phyloP scores from a whole-genome alignment of 2,329 filamentous ascomycete species.

The Thelonectria discophora region DNA sequence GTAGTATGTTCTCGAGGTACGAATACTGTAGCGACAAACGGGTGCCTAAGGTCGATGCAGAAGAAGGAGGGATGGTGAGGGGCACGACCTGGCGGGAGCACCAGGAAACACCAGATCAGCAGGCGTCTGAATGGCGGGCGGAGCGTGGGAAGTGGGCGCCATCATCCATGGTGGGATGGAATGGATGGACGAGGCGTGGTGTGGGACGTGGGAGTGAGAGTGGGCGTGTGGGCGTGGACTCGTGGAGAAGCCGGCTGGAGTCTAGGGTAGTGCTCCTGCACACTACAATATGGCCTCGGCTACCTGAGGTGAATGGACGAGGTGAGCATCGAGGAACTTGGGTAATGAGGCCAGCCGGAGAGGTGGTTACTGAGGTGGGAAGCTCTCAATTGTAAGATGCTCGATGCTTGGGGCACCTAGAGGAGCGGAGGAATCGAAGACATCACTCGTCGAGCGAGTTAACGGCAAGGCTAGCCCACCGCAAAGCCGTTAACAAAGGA shows the following conservation, averaged over 20 bases:
- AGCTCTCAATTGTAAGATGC: not conserved
- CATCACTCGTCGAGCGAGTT: not conserved
- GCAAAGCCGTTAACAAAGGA: not conserved
- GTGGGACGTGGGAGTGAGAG: too few species aligned
- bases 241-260: conserved; percentile 6
- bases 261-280: conserved; percentile 24
- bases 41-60: conserved; percentile 13
- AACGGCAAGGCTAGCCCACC: not conserved
- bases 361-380: too few species aligned
- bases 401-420: too few species aligned
- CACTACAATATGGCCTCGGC: not conserved
- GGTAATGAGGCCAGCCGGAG: too few species aligned
- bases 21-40: conserved; percentile 1
- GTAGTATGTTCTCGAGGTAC: too few species aligned
- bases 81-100: conserved; percentile 34
- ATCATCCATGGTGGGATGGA: conserved; percentile 4
- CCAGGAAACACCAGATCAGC: conserved; percentile 19
- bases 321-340: not conserved
- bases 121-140: conserved; percentile 9
- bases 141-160: not conserved
- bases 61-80: conserved; percentile 34
- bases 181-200: conserved; percentile 4
- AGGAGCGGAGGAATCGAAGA: too few species aligned
- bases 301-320: not conserved
- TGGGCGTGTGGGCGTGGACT: too few species aligned